These are phyloP conservation scores for Leccinum imitatum DNA, from an alignment of 768 basidiomycete species.

Conservation along the genomic window DNA sequence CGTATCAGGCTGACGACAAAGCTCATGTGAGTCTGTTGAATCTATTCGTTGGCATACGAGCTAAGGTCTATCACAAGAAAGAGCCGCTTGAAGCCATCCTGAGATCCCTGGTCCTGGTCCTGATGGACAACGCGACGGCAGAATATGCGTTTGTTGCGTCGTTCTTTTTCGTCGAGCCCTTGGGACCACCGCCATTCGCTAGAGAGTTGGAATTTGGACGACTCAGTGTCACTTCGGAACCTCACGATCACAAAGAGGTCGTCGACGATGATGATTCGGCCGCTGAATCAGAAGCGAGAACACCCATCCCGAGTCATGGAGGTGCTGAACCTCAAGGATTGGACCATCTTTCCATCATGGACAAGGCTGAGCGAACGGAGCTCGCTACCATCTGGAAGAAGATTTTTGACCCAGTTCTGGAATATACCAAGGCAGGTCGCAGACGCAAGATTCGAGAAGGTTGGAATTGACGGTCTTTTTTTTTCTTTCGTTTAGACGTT, in stretches of 20 bases:
- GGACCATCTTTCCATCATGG: constrained; percentile 33
- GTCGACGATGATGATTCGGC: constrained; percentile 41
- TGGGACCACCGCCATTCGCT: constrained; percentile 28
- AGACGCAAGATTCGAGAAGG: background rate
- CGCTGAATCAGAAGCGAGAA: constrained; percentile 51
- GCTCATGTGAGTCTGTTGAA: constrained; percentile 64
- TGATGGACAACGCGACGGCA: constrained; percentile 92
- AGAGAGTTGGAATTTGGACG: constrained; percentile 35
- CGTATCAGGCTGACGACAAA: constrained; percentile 90
- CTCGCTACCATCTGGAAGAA: constrained; percentile 83
- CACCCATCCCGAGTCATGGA: constrained; percentile 28
- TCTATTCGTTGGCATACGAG: constrained; percentile 8
- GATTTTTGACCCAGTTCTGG: constrained; percentile 86
- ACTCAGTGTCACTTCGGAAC: constrained; percentile 39
- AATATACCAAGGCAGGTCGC: constrained; percentile 70
- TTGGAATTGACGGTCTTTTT: background rate
- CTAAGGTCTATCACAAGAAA: constrained; percentile 48
- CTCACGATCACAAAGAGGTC: constrained; percentile 40
- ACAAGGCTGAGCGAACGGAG: constrained; percentile 60
- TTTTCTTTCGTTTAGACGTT: constrained; percentile 51
- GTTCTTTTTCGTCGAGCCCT: constrained; percentile 62
- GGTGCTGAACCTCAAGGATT: constrained; percentile 27
- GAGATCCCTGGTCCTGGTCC: constrained; percentile 82
- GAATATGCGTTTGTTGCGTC: constrained; percentile 86
- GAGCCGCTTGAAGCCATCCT: constrained; percentile 81